Conservation (phyloP, 139 green algal genomes). For the Desmodesmus armatus region DNA sequence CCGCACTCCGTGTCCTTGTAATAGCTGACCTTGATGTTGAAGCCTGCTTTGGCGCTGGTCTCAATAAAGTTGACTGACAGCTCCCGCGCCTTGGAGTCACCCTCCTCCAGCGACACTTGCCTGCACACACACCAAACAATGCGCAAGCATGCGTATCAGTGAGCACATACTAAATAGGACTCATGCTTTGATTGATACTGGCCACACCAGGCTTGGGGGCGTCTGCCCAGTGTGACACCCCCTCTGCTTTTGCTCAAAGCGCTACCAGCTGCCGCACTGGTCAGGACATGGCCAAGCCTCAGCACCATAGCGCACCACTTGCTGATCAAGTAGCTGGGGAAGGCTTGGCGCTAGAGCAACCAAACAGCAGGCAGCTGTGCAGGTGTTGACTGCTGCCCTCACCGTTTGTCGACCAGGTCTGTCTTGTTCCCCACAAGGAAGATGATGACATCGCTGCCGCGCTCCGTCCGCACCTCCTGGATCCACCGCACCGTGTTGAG, state of each 20-base stretch:
- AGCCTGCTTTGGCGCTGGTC: conserved; percentile 97
- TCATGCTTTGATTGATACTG: too few species aligned
- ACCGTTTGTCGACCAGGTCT: conserved; percentile 96
- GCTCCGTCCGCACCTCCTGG: conserved; percentile 96
- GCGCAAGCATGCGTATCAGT: too few species aligned
- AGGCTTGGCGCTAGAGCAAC: too few species aligned
- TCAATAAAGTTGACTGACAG: conserved; percentile 98
- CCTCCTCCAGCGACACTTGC: conserved; percentile 98
- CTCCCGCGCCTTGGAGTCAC: conserved; percentile 93
- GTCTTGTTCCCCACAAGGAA: conserved; percentile 99
- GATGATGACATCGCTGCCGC: conserved; percentile 98
- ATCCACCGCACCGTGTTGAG: conserved; percentile 97
- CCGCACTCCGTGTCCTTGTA: neutral
- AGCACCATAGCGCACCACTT: too few species aligned
- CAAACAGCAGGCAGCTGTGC: neutral
- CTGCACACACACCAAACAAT: too few species aligned
- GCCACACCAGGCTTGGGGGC: too few species aligned
- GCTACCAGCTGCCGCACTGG: too few species aligned
- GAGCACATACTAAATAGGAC: too few species aligned
- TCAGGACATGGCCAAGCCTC: too few species aligned
- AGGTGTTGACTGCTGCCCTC: conserved; percentile 4
- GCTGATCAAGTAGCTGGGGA: too few species aligned
- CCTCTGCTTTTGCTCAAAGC: too few species aligned
- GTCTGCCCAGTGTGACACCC: too few species aligned
- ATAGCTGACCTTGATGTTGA: conserved; percentile 99